A percentile compares a stretch with the other conserved stretches of the same genome.
These are phyloP conservation scores for Raffaelea deltoideospora DNA, from an alignment of 2,329 filamentous ascomycete species.

Conservation along the genomic window DNA sequence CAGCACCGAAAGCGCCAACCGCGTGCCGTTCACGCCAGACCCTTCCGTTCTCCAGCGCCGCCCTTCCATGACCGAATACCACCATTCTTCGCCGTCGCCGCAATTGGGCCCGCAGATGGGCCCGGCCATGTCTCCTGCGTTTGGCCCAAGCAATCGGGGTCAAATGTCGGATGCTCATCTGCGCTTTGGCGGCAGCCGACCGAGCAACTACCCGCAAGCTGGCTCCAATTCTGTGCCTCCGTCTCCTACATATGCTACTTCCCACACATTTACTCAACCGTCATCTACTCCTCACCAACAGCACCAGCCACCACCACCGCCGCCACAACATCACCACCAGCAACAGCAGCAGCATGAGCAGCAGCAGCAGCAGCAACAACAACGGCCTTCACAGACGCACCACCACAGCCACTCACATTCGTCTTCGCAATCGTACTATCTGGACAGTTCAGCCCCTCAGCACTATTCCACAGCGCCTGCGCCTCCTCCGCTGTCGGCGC, in stretches of 20 bases:
- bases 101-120: slow-evolving; percentile 6
- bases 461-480: slow-evolving; percentile 12
- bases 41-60: slow-evolving; percentile 16
- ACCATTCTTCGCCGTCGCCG: slow-evolving; percentile 5
- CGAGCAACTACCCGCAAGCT: slow-evolving; percentile 5
- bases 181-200: slow-evolving; percentile 3
- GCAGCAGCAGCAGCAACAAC: no score
- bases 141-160: no score
- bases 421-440: slow-evolving; percentile 9
- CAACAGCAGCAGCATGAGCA: slow-evolving; percentile 2
- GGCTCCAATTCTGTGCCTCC: slow-evolving; percentile 15
- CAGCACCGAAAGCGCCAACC: slow-evolving; percentile 16
- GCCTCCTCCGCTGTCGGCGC: slow-evolving; percentile 1
- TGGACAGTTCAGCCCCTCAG: slow-evolving; percentile 16
- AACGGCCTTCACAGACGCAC: slow-evolving; percentile 4
- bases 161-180: no score
- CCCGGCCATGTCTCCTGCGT: slow-evolving; percentile 14
- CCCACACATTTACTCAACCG: slow-evolving; percentile 10
- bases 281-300: slow-evolving; percentile 10
- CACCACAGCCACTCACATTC: slow-evolving; percentile 1
- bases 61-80: slow-evolving; percentile 17
- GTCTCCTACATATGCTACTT: slow-evolving; percentile 16
- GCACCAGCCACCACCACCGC: not conserved
- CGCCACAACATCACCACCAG: not conserved
- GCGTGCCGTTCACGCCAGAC: slow-evolving; percentile 15